Evolutionary conservation across 495 filamentous ascomycete species (phyloP).

Genomic region (Aspergillus hancockii): DNA sequence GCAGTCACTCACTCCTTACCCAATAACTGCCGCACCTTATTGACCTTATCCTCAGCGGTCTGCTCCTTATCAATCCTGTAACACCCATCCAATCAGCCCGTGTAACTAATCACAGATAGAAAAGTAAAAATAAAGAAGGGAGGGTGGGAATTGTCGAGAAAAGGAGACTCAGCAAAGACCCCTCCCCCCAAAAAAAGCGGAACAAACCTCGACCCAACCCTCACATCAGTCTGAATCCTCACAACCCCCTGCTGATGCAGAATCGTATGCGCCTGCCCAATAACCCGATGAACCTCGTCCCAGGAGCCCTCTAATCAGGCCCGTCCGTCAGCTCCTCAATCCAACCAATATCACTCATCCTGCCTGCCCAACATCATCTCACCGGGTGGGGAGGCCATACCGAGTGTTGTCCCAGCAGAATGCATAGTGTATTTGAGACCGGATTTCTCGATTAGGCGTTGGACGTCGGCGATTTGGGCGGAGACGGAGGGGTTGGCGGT

Average conservation of each 20-base stretch:
- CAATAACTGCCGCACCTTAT: slow-evolving; percentile 60
- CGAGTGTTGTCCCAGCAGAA: slow-evolving; percentile 87
- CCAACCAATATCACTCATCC: neutral
- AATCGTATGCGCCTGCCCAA: slow-evolving; percentile 86
- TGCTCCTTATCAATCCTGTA: slow-evolving; percentile 69
- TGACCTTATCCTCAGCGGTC: slow-evolving; percentile 66
- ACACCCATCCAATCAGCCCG: slow-evolving; percentile 14
- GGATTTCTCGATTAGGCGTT: slow-evolving; percentile 77
- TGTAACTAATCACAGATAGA: slow-evolving; percentile 3
- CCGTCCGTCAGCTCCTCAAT: slow-evolving; percentile 1
- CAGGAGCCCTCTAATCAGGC: slow-evolving; percentile 69
- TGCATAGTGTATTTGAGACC: slow-evolving; percentile 87
- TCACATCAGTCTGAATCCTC: slow-evolving; percentile 85
- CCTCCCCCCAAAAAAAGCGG: slow-evolving; percentile 1
- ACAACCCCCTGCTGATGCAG: slow-evolving; percentile 81
- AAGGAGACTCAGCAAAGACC: slow-evolving; percentile 5
- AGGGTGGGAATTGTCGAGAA: neutral
- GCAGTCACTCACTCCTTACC: slow-evolving; percentile 33
- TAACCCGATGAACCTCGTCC: slow-evolving; percentile 84
- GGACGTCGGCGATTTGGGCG: slow-evolving; percentile 83
- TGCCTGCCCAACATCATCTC: neutral
- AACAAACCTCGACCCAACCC: slow-evolving; percentile 75
- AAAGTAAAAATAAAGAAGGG: slow-evolving; percentile 1
- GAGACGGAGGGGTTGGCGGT: slow-evolving; percentile 81
- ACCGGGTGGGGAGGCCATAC: slow-evolving; percentile 44